Evolutionary conservation across 148 eudicot species (phyloP).

Genomic region (Mesembryanthemum crystallinum): DNA sequence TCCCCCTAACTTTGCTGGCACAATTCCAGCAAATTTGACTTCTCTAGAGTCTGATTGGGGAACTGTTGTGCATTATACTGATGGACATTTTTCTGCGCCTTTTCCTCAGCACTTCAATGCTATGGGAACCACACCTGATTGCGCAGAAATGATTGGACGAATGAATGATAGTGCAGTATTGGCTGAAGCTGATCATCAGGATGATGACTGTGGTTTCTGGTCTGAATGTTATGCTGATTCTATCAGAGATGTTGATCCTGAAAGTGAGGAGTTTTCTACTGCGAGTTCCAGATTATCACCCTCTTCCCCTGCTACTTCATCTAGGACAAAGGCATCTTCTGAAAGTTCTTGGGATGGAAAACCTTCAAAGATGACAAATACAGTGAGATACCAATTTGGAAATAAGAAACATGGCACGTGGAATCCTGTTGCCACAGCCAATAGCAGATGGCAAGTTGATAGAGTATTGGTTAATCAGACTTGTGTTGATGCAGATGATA

Average conservation of each 20-base stretch:
- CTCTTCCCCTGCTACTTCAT: slow-evolving; percentile 31
- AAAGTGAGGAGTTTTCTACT: slow-evolving; percentile 23
- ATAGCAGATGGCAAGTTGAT: slow-evolving; percentile 17
- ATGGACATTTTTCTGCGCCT: slow-evolving; percentile 33
- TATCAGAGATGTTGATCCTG: slow-evolving; percentile 21
- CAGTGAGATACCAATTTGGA: slow-evolving; percentile 23
- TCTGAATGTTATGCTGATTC: slow-evolving; percentile 28
- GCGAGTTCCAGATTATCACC: slow-evolving; percentile 28
- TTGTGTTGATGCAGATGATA: slow-evolving; percentile 28
- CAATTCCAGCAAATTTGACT: slow-evolving; percentile 25
- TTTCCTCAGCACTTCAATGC: slow-evolving; percentile 25
- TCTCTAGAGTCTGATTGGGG: slow-evolving; percentile 28
- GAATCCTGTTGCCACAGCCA: slow-evolving; percentile 16
- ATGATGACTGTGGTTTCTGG: slow-evolving; percentile 37
- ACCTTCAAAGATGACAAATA: slow-evolving; percentile 24
- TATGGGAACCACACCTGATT: slow-evolving; percentile 24
- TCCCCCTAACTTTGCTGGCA: slow-evolving; percentile 28
- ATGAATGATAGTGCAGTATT: slow-evolving; percentile 17
- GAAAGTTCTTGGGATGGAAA: slow-evolving; percentile 44
- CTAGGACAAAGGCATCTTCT: slow-evolving; percentile 36
- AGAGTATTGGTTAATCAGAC: slow-evolving; percentile 6
- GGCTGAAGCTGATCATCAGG: slow-evolving; percentile 26
- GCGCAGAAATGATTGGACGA: slow-evolving; percentile 23
- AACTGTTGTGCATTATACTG: slow-evolving; percentile 28
- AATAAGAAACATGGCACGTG: slow-evolving; percentile 26